A percentile compares a stretch with the other conserved stretches of the same genome.
phyloP scores from a whole-genome alignment of 805 yeast species.

The Ogataea parapolymorpha region DNA sequence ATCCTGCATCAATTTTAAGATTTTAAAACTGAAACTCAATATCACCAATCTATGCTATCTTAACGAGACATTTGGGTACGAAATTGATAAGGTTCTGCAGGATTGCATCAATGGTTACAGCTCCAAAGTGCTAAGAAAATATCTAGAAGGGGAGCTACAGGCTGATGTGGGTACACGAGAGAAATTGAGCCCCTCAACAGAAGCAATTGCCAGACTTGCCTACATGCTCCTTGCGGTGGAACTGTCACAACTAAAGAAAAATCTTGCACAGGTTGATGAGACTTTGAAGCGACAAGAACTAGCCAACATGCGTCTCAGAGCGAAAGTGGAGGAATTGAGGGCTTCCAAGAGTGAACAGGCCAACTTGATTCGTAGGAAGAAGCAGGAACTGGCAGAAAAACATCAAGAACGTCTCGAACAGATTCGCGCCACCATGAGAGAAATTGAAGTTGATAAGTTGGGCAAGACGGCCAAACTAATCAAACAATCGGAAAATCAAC shows the following conservation, averaged over 20 bases:
- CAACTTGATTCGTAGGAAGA: constrained; percentile 2
- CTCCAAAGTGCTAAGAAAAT: constrained; percentile 14
- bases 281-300: constrained; percentile 9
- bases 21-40: constrained; percentile 24
- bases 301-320: constrained; percentile 9
- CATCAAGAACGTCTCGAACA: constrained; percentile 1
- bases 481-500: constrained; percentile 9
- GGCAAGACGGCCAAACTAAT: constrained; percentile 13
- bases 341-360: constrained; percentile 1
- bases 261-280: constrained; percentile 9
- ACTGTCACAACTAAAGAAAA: constrained; percentile 17
- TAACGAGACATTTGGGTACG: constrained; percentile 17
- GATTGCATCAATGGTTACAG: constrained; percentile 27
- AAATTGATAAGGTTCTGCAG: constrained; percentile 23
- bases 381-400: neutral
- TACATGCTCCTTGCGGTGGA: constrained; percentile 32
- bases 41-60: constrained; percentile 20
- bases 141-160: constrained; percentile 9
- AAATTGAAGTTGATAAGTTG: constrained; percentile 14
- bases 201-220: constrained; percentile 29
- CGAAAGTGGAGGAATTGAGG: constrained; percentile 3
- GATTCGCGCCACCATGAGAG: constrained; percentile 3
- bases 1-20: constrained; percentile 27
- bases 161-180: constrained; percentile 4
- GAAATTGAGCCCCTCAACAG: constrained; percentile 20